Evolutionary conservation across 768 basidiomycete species (phyloP).

Genomic region (Rubroboletus satanas): DNA sequence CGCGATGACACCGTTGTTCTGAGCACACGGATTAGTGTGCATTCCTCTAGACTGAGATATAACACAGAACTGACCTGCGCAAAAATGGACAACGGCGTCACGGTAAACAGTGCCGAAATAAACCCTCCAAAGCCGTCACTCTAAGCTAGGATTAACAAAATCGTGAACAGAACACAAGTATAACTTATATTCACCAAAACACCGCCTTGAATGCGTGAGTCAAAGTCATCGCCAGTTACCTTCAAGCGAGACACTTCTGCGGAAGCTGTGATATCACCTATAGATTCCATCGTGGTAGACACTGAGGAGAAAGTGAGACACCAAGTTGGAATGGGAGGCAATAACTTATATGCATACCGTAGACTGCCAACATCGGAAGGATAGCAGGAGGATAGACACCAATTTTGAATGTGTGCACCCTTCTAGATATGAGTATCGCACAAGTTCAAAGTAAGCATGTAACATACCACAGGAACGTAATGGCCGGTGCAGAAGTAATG

Average conservation of each 20-base stretch:
- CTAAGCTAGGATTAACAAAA: slow-evolving; percentile 24
- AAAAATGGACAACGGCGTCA: slow-evolving; percentile 75
- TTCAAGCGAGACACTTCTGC: slow-evolving; percentile 76
- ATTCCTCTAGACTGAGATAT: neutral
- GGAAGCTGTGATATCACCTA: slow-evolving; percentile 80
- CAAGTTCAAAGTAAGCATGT: neutral
- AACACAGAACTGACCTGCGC: slow-evolving; percentile 44
- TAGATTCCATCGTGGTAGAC: slow-evolving; percentile 77
- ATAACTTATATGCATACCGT: slow-evolving; percentile 32
- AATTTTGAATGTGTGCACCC: slow-evolving; percentile 77
- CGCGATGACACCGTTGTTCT: slow-evolving; percentile 81
- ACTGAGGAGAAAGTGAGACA: slow-evolving; percentile 35
- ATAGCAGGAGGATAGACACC: slow-evolving; percentile 69
- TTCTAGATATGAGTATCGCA: slow-evolving; percentile 14
- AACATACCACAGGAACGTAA: slow-evolving; percentile 74
- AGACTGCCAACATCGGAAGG: slow-evolving; percentile 59
- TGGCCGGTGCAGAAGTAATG: slow-evolving; percentile 65
- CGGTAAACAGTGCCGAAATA: slow-evolving; percentile 75
- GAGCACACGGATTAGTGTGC: neutral
- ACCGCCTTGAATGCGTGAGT: slow-evolving; percentile 80
- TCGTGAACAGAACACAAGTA: neutral
- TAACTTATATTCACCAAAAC: slow-evolving; percentile 46
- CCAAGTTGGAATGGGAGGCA: neutral
- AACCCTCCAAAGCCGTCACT: slow-evolving; percentile 82
- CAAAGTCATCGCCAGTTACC: slow-evolving; percentile 73